Base-by-base conservation (phyloP, 169 alveolate genomes). In the Eimeria sp. region DNA sequence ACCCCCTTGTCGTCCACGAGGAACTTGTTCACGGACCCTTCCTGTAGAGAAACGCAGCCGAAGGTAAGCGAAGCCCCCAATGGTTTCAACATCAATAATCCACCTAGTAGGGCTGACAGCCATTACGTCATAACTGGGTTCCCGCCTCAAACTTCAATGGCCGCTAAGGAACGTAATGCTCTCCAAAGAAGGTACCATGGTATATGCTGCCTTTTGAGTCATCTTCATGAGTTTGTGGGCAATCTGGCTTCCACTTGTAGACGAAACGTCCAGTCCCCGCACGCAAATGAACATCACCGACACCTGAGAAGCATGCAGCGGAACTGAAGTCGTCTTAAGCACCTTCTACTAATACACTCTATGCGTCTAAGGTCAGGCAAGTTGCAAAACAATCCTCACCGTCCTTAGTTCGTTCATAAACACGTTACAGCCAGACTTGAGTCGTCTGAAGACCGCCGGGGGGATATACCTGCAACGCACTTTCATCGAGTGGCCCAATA, bases 1-100 rank as follows among this genome's bases (percentile, higher is more conserved):
- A 95, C 97, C 46, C 99, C 99, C 90, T 98, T 98, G 96, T 98
- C 99, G 60, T 98, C 99, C 82, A 97, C 98, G 66, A 97, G 95
- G 71, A 98, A 98, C 90, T 98, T 98, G 95, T 98, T 98, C 66
- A 98, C 99, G 43, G 97, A 96, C 9, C 99, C 99, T 96, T 95
- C 98, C 97, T 96, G 94, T 18, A 95, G n/a, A 9, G 30, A 13
- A 46, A 6, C 11, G 83, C 56, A 40, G 40, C 58, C 1, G 46
- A 25, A 94, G 25, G 33, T 25, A n/a, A 60, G 10, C 18, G 18
- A 40, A 52, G 23, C n/a, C 14, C 8, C 18, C 71, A 49, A 43
- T 3, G 46, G 52, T 40, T 30, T 14, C 43, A 49, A 52, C 89
- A 49, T 16, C 10, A 49, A 52, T 30, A 25, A 11, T 27, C 8